Evolutionary conservation across 2,329 filamentous ascomycete species (phyloP), one percentile per base, ranked within the genome.

Genomic region (Trichoderma semiorbis): DNA sequence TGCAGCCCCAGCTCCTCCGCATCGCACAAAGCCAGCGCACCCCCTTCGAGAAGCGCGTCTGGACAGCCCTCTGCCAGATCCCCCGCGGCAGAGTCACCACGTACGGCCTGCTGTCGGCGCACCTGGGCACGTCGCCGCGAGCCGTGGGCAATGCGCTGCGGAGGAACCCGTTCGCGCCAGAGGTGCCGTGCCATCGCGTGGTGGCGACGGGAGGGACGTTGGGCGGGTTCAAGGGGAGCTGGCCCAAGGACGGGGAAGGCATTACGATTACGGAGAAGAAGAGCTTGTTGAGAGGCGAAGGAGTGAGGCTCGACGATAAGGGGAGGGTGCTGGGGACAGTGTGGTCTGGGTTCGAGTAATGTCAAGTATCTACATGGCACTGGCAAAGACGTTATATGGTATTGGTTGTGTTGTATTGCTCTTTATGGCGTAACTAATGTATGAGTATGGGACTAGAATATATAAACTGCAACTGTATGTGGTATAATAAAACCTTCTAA

Each of bases 121-220:
- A 91, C 72, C 85, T 95, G 18, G 80, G 84, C 12, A 93, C 92
- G 26, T 93, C 91, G 4, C 91, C 93, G 2, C 86, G 93, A 55
- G 93, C 93, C 0, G 89, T 96, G 6, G 93, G 93, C 18, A 93
- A 92, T 72, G 93, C 93, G 2, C 84, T 97, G 78, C 87, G 92
- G 21, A 84, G 87, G 11, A 97, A 97, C 78, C 93, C 93, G 0
- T 97, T 95, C 77, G 93, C 94, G 16, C 93, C 94, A 0, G 86
- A 89, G 39, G 91, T 95, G 5, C 94, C 93, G 1, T 97, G 93
- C 73, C 93, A 97, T 80, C 87, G 94, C 11, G 91, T 95, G 26
- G 88, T 97, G 61, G 92, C 92, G 7, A 91, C 89, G 53, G 91
- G 90, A 66, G 91, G 92, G 14, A 85, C 85, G n/a, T 80, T 94